A percentile compares a stretch with the other conserved stretches of the same genome.
These are phyloP conservation scores for Penicillium atrosanguineum DNA, from an alignment of 495 filamentous ascomycete species.

Conservation along the genomic window DNA sequence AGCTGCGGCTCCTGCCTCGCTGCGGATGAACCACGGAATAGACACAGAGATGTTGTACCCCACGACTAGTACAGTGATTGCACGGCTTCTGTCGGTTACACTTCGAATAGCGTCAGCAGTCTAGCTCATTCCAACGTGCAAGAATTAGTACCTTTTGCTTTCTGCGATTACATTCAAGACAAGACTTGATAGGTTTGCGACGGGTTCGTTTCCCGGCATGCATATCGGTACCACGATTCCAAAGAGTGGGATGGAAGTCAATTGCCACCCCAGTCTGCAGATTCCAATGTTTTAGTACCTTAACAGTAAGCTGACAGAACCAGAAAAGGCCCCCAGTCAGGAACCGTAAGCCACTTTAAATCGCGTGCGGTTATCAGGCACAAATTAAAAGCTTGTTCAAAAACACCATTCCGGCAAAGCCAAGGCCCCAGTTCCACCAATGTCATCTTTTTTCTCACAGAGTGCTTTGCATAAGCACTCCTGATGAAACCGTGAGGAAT, in stretches of 20 bases:
- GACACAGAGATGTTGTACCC: constrained; percentile 16
- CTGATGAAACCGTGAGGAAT: not conserved
- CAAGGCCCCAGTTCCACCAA: not conserved
- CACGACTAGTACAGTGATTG: constrained; percentile 18
- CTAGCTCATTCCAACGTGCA: not conserved
- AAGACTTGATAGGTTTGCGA: constrained; percentile 20
- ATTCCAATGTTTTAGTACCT: not conserved
- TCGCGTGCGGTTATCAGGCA: not conserved
- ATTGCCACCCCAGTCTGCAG: not conserved
- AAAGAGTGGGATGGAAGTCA: not conserved
- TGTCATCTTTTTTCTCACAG: not conserved
- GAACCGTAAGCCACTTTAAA: not conserved
- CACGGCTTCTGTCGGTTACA: constrained; percentile 21
- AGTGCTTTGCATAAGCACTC: not conserved
- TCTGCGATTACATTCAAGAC: constrained; percentile 22
- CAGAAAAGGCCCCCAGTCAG: constrained; percentile 7
- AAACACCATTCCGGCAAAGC: not conserved
- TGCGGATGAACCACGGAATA: constrained; percentile 5
- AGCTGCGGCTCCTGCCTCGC: not conserved
- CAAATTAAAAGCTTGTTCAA: constrained; percentile 1
- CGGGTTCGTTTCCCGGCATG: constrained; percentile 12
- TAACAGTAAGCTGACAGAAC: constrained; percentile 1
- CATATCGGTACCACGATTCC: constrained; percentile 2
- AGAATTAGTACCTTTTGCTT: constrained; percentile 16
- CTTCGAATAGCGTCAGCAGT: constrained; percentile 5